A percentile compares a stretch with the other conserved stretches of the same genome.
Conservation (phyloP, 2,329 filamentous ascomycete species). For the Aspergillus cejpii region DNA sequence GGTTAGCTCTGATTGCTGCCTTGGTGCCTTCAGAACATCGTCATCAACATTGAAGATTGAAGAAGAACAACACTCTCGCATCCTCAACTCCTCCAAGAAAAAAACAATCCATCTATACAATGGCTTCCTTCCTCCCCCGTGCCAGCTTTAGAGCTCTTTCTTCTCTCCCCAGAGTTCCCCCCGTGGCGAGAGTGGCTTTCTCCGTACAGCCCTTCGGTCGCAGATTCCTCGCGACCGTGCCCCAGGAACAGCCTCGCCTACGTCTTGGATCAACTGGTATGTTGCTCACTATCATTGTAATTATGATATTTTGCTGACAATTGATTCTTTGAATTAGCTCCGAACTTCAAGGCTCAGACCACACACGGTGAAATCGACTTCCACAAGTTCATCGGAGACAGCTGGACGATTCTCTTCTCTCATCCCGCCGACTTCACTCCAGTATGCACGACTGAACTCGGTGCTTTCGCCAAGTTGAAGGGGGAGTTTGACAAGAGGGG, state of each 20-base stretch:
- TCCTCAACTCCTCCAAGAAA: neutral
- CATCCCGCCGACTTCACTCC: conserved; percentile 80
- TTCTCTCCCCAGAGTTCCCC: conserved; percentile 19
- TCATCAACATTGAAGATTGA: neutral
- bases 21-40: neutral
- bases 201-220: conserved; percentile 23
- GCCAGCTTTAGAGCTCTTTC: conserved; percentile 22
- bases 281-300: neutral
- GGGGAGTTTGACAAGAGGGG: conserved; percentile 79
- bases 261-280: conserved; percentile 34
- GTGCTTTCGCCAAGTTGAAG: conserved; percentile 83
- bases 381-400: conserved; percentile 62
- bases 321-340: conserved; percentile 37
- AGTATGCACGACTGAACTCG: conserved; percentile 92
- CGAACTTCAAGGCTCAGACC: conserved; percentile 62
- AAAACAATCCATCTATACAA: conserved; percentile 8
- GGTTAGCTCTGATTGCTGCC: neutral
- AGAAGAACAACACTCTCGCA: neutral
- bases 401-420: conserved; percentile 62
- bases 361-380: conserved; percentile 61
- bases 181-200: conserved; percentile 15
- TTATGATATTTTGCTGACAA: neutral
- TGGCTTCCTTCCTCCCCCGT: conserved; percentile 27
- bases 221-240: conserved; percentile 24
- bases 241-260: conserved; percentile 32